Evolutionary conservation across 2,329 filamentous ascomycete genomes (phyloP), one percentile per base, ranked within the genome.

Genomic region (Xylaria sp.): DNA sequence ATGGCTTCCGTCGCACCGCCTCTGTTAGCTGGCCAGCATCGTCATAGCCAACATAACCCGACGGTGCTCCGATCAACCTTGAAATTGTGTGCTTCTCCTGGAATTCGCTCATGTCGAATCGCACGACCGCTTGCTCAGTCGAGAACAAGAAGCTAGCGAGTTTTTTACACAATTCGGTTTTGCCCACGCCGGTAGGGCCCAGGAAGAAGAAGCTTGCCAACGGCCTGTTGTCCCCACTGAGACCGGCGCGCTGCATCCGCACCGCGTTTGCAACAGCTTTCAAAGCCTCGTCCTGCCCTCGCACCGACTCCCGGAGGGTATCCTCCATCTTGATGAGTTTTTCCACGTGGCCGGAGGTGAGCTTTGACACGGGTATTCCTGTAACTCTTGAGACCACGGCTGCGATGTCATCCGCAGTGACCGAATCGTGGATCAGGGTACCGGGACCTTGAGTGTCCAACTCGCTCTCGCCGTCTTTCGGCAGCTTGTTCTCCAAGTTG

Each of bases 61-160:
- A 95, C 0, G 96, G 96, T 3, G 92, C 92, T 52, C 96, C 96
- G 72, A 98, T 97, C 36, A 98, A 87, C 20, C 95, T 88, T 32
- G 93, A 97, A 64, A 98, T 92, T 3, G 96, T 98, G 78, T 98
- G 95, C 80, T 97, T 97, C 78, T 98, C 96, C 77, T 97, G 94
- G 79, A 97, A 98, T 77, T 99, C 96, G 74, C 90, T 93, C 96
- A 98, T 98, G 80, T 98, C 96, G 80, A 98, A 98, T 39, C 96
- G 88, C 39, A 97, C 89, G 30, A 99, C 93, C 2, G 96, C 95
- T 32, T 90, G 89, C 75, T 97, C 93, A 1, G 93, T 97, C 0
- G 92, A 96, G 81, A 98, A 99, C 43, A 99, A 84, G 82, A 97
- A 98, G 66, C 87, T 88, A 1, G 96, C 96, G 74, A 99, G 90